phyloP scores from a whole-genome alignment of 805 yeast species.

The Torulaspora franciscae region DNA sequence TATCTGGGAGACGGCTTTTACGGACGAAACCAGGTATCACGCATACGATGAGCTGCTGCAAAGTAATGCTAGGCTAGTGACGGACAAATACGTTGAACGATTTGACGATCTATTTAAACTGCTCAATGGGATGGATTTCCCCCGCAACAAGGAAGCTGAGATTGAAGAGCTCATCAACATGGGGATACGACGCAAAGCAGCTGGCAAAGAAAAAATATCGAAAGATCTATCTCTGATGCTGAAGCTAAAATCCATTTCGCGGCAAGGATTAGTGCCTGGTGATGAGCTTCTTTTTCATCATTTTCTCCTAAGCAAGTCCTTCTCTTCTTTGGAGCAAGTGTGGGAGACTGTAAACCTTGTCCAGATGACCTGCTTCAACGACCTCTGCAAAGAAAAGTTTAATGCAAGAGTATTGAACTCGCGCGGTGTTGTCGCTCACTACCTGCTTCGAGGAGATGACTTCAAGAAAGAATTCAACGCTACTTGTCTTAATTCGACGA shows the following conservation, averaged over 20 bases:
- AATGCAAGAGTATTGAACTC: constrained; percentile 31
- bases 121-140: constrained; percentile 30
- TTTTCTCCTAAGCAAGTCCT: constrained; percentile 24
- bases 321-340: constrained; percentile 19
- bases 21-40: constrained; percentile 20
- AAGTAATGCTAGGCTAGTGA: constrained; percentile 22
- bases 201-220: constrained; percentile 16
- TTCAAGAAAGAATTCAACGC: constrained; percentile 33
- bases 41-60: constrained; percentile 28
- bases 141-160: constrained; percentile 31
- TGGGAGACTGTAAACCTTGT: constrained; percentile 34
- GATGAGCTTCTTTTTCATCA: constrained; percentile 37
- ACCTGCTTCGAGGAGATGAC: constrained; percentile 30
- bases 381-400: constrained; percentile 27
- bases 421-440: constrained; percentile 34
- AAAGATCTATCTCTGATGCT: constrained; percentile 30
- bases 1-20: constrained; percentile 33
- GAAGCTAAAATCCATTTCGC: constrained; percentile 36
- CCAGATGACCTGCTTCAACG: constrained; percentile 34
- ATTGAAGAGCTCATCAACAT: constrained; percentile 22
- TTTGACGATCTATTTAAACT: constrained; percentile 38
- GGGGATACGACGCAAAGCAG: constrained; percentile 19
- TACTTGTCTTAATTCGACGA: constrained; percentile 29
- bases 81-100: constrained; percentile 35
- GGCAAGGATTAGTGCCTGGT: constrained; percentile 35